phyloP scores from a whole-genome alignment of 129 eudicot genomes.

The Pittosporum tobira region DNA sequence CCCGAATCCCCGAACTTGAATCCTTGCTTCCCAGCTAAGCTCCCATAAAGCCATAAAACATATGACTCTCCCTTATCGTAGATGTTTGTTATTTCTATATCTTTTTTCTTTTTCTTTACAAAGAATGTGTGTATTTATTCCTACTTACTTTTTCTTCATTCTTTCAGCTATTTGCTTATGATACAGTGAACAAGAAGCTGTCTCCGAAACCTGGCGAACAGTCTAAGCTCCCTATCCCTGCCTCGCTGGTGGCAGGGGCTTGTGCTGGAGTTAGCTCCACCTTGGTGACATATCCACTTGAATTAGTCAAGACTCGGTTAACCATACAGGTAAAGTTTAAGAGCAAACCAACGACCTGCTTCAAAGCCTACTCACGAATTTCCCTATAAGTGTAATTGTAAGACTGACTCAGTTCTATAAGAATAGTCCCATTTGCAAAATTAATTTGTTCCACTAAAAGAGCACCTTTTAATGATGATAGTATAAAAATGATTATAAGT shows the following conservation, averaged over 20 bases:
- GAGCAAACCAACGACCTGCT: background rate
- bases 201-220: constrained; percentile 65
- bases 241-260: constrained; percentile 82
- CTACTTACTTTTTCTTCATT: constrained; percentile 4
- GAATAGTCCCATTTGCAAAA: too few species aligned
- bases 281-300: constrained; percentile 77
- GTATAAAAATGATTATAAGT: too few species aligned
- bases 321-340: constrained; percentile 59
- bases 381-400: background rate
- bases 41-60: too few species aligned
- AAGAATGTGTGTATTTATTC: too few species aligned
- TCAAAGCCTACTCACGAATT: background rate
- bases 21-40: too few species aligned
- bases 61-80: too few species aligned
- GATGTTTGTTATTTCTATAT: too few species aligned
- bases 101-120: too few species aligned
- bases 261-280: constrained; percentile 87
- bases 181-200: constrained; percentile 73
- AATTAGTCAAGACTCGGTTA: constrained; percentile 78
- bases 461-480: too few species aligned
- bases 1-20: too few species aligned
- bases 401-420: too few species aligned
- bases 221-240: constrained; percentile 51
- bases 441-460: too few species aligned
- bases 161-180: constrained; percentile 74